phyloP scores from a whole-genome alignment of 148 eudicot species.

The Amaranthus hypochondriacus region DNA sequence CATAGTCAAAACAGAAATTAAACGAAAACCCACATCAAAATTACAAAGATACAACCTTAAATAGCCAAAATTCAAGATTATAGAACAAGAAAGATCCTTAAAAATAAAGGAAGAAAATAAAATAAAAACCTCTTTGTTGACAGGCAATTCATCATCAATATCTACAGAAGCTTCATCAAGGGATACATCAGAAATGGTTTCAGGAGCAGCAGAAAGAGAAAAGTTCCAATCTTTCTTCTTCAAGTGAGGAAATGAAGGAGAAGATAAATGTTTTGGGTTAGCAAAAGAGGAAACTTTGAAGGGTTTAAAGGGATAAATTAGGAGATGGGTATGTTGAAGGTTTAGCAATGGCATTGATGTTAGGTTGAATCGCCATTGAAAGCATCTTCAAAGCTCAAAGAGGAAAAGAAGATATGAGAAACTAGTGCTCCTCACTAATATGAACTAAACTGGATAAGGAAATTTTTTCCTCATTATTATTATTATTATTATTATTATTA shows the following conservation, averaged over 20 bases:
- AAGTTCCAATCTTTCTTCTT: conserved; percentile 13
- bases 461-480: too few relatives aligned
- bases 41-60: neutral
- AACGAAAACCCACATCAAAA: neutral
- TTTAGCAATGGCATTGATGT: conserved; percentile 30
- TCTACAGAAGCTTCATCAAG: neutral
- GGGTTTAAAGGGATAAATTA: conserved; percentile 27
- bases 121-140: conserved; percentile 33
- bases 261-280: conserved; percentile 26
- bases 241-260: conserved; percentile 21
- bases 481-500: too few relatives aligned
- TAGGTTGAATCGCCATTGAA: conserved; percentile 61
- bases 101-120: neutral
- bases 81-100: neutral
- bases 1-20: conserved; percentile 1
- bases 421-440: too few relatives aligned
- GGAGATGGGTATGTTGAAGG: conserved; percentile 34
- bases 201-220: conserved; percentile 31
- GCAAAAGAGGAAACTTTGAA: conserved; percentile 28
- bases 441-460: too few relatives aligned
- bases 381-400: conserved; percentile 36
- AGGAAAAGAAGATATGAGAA: neutral
- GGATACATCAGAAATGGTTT: conserved; percentile 31
- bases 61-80: neutral
- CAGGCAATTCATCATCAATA: conserved; percentile 18